Base-by-base conservation (phyloP, 805 yeast species). In the Hanseniaspora occidentalis region DNA sequence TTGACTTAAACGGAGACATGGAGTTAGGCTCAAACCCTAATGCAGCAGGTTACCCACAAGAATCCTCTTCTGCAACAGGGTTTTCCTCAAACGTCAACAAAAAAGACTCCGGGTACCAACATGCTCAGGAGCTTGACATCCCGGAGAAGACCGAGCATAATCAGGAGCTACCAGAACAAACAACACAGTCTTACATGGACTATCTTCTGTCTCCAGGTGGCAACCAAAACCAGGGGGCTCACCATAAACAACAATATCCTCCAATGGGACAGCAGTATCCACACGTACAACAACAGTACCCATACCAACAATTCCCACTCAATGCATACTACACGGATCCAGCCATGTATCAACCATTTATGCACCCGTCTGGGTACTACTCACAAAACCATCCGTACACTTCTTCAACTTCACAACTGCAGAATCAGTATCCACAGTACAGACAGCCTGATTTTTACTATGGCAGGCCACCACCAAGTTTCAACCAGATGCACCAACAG, bases 181-280 rank as follows among this genome's bases (percentile, higher is more conserved):
- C 3, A n/a, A 18, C 13, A 16, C 16, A 13, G 9, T n/a, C 18
- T 3, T 29, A 29, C 33, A 29, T 29, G 33, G 33, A 29, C 18
- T 29, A 29, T 29, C 18, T 29, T 13, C 18, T 29, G n/a, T 29
- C 33, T 29, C 33, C 33, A 29, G 33, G n/a, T n/a, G n/a, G n/a
- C n/a, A n/a, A 29, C 10, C 33, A 29, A n/a, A n/a, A 16, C 25
- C 25, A 43, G 9, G 37, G 41, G 8, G 14, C 37, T 14, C 39
- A 25, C 22, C 41, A 38, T 20, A 41, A 37, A 18, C 36, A 38
- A 27, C 38, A 34, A 9, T 41, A 41, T 11, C 37, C 14, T 17
- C 37, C 20, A 11, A 17, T 20, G 8, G 37, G 29, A 3, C 42
- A 35, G 31, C 48, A 45, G 24, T 40, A 39, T 17, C 44, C 22